phyloP scores from a whole-genome alignment of 2,329 filamentous ascomycete species.

The Botrytis cinerea region DNA sequence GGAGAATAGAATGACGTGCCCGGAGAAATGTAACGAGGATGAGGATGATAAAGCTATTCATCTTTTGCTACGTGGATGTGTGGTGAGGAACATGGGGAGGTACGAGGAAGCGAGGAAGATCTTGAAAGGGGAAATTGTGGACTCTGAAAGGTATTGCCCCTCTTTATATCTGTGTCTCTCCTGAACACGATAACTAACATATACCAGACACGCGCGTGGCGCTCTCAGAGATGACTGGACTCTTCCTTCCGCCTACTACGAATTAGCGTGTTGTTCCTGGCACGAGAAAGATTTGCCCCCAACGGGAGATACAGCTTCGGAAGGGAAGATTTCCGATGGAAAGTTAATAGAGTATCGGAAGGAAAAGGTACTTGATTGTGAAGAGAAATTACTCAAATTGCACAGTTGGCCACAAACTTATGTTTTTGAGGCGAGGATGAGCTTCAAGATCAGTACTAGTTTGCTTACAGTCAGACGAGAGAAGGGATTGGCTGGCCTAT shows the following conservation, averaged over 20 bases:
- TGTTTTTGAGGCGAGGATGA: slow-evolving; percentile 72
- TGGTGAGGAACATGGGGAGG: slow-evolving; percentile 63
- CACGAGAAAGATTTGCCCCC: slow-evolving; percentile 52
- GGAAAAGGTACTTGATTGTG: slow-evolving; percentile 59
- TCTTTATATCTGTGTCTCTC: background rate
- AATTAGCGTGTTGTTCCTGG: slow-evolving; percentile 83
- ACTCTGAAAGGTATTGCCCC: slow-evolving; percentile 60
- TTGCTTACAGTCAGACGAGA: slow-evolving; percentile 37
- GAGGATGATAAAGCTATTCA: slow-evolving; percentile 65
- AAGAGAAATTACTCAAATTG: slow-evolving; percentile 65
- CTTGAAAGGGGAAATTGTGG: slow-evolving; percentile 63
- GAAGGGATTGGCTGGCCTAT: slow-evolving; percentile 33
- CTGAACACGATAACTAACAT: slow-evolving; percentile 25
- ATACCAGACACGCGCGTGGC: slow-evolving; percentile 54
- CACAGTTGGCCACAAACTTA: slow-evolving; percentile 72
- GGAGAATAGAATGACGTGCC: slow-evolving; percentile 59
- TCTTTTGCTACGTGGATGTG: slow-evolving; percentile 64
- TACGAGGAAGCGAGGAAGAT: slow-evolving; percentile 65
- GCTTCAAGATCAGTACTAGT: slow-evolving; percentile 55
- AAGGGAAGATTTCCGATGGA: slow-evolving; percentile 61
- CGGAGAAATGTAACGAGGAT: slow-evolving; percentile 53
- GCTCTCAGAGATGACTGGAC: slow-evolving; percentile 68
- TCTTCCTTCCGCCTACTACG: slow-evolving; percentile 76
- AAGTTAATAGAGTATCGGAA: slow-evolving; percentile 61
- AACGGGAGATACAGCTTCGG: slow-evolving; percentile 43